Base-by-base conservation (phyloP, 1,139 yeast genomes). In the Yamadazyma triangularis region DNA sequence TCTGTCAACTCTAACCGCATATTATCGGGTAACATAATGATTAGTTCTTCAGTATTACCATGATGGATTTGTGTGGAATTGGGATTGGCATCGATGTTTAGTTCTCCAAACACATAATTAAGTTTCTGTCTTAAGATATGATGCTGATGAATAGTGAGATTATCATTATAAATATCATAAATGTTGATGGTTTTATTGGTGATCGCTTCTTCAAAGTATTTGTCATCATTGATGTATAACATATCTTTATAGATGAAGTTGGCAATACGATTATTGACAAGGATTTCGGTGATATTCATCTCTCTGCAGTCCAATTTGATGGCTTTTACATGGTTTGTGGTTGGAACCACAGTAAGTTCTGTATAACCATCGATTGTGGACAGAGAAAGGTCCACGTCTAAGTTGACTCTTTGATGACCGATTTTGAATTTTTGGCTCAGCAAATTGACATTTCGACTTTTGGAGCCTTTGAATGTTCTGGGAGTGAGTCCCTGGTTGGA, bases 301-400 rank as follows among this genome's bases (percentile, higher is more conserved):
- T 86, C 89, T 35, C 96, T 76, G 41, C 95, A 86, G 53, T 91
- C 97, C 32, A 91, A 62, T 33, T 75, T 73, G 20, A 91, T 65
- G 10, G 65, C 63, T 32, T 73, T 75, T 26, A 89, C 58, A 1
- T 64, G 54, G 8, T 76, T 73, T 13, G 79, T 76, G 3, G 79
- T 63, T 0, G 97, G 96, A 14, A 85, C 63, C 10, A 89, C 64
- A 2, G 93, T 82, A 23, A 91, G 60, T 50, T 88, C 96, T 0
- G 97, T 87, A 44, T 75, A 70, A 10, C 97, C 98, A n/a, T 57
- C 56, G 8, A 80, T 56, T 14, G 56, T 48, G 36, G 72, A 70
- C 24, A 61, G 58, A 13, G 78, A 69, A 25, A 83, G 56, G 51
- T 82, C 87, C 4, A 83, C 73, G 50, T 82, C 89, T 23, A 83